phyloP scores from a whole-genome alignment of 1,284 basidiomycete species.

The Cryptococcus amylolentus region DNA sequence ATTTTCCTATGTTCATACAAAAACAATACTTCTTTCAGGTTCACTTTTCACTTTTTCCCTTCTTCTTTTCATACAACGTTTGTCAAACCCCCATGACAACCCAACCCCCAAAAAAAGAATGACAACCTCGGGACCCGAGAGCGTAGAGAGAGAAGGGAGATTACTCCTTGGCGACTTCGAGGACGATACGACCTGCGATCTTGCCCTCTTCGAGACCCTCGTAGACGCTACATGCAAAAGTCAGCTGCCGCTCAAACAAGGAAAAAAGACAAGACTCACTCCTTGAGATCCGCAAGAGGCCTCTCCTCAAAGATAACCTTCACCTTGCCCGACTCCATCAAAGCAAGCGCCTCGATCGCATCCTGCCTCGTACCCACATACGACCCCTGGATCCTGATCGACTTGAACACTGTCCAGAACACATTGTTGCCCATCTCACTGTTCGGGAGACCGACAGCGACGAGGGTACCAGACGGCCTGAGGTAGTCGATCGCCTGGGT shows the following conservation, averaged over 20 bases:
- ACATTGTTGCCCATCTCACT: conserved; percentile 59
- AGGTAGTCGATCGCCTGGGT: conserved; percentile 67
- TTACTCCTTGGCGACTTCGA: conserved; percentile 17
- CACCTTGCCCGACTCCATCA: conserved; percentile 65
- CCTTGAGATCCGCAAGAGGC: conserved; percentile 8
- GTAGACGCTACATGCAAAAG: conserved; percentile 10
- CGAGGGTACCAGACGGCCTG: conserved; percentile 60
- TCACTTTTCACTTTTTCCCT: too few species aligned
- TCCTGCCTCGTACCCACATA: conserved; percentile 73
- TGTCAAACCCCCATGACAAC: too few species aligned
- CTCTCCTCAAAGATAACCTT: conserved; percentile 54
- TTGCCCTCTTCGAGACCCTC: conserved; percentile 20
- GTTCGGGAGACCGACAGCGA: conserved; percentile 70
- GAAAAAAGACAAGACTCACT: conserved; percentile 6
- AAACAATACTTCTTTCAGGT: too few species aligned
- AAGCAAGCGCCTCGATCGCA: conserved; percentile 64
- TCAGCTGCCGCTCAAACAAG: not conserved
- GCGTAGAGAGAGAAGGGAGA: not conserved
- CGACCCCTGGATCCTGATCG: conserved; percentile 65
- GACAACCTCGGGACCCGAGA: too few species aligned
- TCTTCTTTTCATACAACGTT: too few species aligned
- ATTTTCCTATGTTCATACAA: too few species aligned
- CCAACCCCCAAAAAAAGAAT: too few species aligned
- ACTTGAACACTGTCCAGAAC: conserved; percentile 69
- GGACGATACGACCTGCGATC: conserved; percentile 19